Evolutionary conservation across 352 stramenopile species (phyloP).

Genomic region (Phytophthora pseudosyringae): DNA sequence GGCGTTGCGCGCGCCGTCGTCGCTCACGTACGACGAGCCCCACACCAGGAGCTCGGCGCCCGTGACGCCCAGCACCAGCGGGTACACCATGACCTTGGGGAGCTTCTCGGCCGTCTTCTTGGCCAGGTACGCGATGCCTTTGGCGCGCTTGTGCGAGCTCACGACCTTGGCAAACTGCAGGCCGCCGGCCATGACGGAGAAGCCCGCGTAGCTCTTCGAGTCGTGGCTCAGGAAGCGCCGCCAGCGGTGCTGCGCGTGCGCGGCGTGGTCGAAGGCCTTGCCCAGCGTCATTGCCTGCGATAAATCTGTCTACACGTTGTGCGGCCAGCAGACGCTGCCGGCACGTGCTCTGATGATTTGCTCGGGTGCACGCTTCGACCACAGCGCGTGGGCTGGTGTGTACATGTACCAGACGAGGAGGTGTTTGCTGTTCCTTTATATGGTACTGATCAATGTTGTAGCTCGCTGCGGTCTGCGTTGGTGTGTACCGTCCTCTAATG

Average conservation of each 20-base stretch:
- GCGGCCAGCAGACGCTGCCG: conserved; percentile 1
- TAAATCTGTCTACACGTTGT: not conserved
- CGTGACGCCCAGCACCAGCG: conserved; percentile 34
- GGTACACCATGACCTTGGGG: conserved; percentile 35
- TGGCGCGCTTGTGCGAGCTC: conserved; percentile 26
- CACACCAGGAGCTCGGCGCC: conserved; percentile 33
- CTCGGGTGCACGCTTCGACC: conserved; percentile 1
- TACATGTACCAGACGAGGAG: not conserved
- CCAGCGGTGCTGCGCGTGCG: conserved; percentile 38
- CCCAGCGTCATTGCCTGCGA: conserved; percentile 15
- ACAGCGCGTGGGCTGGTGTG: not conserved
- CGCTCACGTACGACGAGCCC: conserved; percentile 33
- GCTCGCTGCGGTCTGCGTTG: not conserved
- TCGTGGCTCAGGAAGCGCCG: conserved; percentile 32
- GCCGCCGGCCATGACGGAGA: conserved; percentile 34
- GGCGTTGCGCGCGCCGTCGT: conserved; percentile 27
- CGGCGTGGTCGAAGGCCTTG: conserved; percentile 33
- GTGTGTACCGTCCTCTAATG: not conserved
- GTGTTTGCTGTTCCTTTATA: conserved; percentile 14
- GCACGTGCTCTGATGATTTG: conserved; percentile 17
- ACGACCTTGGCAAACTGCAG: conserved; percentile 32
- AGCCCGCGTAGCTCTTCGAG: conserved; percentile 35
- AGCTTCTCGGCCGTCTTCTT: conserved; percentile 36
- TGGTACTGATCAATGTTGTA: conserved; percentile 1
- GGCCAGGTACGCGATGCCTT: conserved; percentile 35